A percentile compares a stretch with the other conserved stretches of the same genome.
phyloP scores from a whole-genome alignment of 163 green algal species.

The Botryococcus braunii region DNA sequence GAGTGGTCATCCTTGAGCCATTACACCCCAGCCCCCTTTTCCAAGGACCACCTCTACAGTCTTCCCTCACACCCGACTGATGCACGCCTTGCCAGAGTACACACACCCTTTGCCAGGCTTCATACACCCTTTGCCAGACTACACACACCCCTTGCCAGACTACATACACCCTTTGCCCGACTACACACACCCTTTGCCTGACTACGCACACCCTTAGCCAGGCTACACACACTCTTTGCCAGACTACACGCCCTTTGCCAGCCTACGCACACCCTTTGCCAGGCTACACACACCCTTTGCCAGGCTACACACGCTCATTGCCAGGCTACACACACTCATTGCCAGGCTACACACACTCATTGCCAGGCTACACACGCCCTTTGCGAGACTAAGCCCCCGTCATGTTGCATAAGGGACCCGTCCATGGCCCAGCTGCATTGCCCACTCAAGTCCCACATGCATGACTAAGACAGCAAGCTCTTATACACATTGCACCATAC shows the following conservation, averaged over 20 bases:
- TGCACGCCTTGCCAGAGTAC: not conserved
- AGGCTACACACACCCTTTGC: not conserved
- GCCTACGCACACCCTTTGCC: not conserved
- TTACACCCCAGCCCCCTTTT: not conserved
- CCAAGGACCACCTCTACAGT: not conserved
- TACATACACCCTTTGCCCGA: not conserved
- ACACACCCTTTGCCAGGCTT: not conserved
- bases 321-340: not conserved
- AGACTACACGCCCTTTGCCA: too few relatives aligned
- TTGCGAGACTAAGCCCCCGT: too few relatives aligned
- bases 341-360: not conserved
- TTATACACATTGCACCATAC: too few relatives aligned
- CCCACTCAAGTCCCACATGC: too few relatives aligned
- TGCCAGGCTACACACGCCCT: too few relatives aligned
- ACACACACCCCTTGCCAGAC: not conserved
- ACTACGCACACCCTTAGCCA: not conserved
- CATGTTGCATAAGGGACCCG: too few relatives aligned
- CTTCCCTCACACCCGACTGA: not conserved
- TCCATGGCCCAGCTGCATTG: too few relatives aligned
- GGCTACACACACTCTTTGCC: too few relatives aligned
- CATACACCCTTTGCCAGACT: not conserved
- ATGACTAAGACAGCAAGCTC: too few relatives aligned
- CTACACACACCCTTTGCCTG: not conserved
- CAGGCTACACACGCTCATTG: not conserved
- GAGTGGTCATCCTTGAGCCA: conserved; percentile 2